These are phyloP conservation scores for Kazachstania taianensis DNA, from an alignment of 805 yeast species.

Conservation along the genomic window DNA sequence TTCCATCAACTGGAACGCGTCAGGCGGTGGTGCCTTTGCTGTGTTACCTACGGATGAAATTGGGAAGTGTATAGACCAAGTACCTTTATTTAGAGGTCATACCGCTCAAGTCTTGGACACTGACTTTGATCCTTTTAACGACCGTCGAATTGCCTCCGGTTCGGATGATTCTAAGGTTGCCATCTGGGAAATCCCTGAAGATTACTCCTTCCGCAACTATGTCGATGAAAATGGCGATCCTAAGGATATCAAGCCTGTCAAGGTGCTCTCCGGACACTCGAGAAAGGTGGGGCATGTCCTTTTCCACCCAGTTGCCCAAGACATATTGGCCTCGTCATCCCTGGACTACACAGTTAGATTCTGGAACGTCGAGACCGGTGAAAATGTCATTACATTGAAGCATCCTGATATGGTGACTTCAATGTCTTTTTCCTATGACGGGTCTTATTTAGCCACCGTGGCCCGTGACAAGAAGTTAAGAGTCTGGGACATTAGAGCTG, in stretches of 20 bases:
- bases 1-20: constrained; percentile 84
- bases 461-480: constrained; percentile 85
- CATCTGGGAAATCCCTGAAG: constrained; percentile 80
- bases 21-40: constrained; percentile 98
- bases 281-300: constrained; percentile 89
- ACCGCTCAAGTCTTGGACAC: constrained; percentile 93
- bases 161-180: constrained; percentile 76
- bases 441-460: constrained; percentile 76
- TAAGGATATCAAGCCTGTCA: constrained; percentile 61
- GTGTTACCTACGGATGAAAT: constrained; percentile 77
- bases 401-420: constrained; percentile 92
- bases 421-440: constrained; percentile 83
- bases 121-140: constrained; percentile 87
- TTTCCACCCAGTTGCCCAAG: constrained; percentile 81
- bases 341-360: constrained; percentile 84
- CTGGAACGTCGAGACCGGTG: constrained; percentile 78
- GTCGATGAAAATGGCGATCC: constrained; percentile 45
- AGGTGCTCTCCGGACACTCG: constrained; percentile 71
- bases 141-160: constrained; percentile 61
- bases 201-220: constrained; percentile 60
- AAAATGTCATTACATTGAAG: constrained; percentile 58
- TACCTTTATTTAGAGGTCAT: constrained; percentile 91
- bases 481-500: constrained; percentile 82
- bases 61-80: constrained; percentile 89
- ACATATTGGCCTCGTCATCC: constrained; percentile 82